Evolutionary conservation across 2,329 filamentous ascomycete genomes (phyloP).

Genomic region (Plectosphaerella cucumerina): DNA sequence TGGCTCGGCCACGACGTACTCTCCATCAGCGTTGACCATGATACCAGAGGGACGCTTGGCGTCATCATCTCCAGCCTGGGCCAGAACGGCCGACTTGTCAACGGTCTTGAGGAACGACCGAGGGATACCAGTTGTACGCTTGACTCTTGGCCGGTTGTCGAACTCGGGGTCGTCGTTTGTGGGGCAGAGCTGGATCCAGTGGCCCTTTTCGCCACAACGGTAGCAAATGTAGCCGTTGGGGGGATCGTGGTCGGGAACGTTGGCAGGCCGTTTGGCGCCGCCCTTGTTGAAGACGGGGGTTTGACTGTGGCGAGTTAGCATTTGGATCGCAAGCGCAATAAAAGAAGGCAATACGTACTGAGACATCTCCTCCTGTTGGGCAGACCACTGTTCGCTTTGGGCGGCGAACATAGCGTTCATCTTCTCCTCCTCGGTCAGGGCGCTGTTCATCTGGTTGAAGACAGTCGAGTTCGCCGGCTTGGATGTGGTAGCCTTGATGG

Average conservation of each 20-base stretch:
- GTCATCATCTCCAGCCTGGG: conserved; percentile 73
- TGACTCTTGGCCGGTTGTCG: conserved; percentile 88
- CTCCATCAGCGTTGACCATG: conserved; percentile 96
- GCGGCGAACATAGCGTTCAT: conserved; percentile 89
- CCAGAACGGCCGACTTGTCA: conserved; percentile 77
- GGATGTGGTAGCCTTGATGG: conserved; percentile 51
- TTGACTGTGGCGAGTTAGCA: conserved; percentile 45
- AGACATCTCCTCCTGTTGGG: conserved; percentile 89
- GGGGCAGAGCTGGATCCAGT: conserved; percentile 97
- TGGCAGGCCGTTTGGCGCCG: conserved; percentile 61
- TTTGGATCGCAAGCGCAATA: neutral
- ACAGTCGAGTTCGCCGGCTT: conserved; percentile 54
- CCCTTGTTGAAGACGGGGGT: conserved; percentile 55
- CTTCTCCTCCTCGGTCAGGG: conserved; percentile 90
- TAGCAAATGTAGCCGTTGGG: conserved; percentile 95
- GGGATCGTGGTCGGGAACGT: conserved; percentile 87
- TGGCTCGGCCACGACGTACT: conserved; percentile 93
- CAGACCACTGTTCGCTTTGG: conserved; percentile 86
- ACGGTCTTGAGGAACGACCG: conserved; percentile 93
- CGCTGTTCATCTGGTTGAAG: conserved; percentile 64
- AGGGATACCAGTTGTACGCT: conserved; percentile 94
- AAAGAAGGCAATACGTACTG: conserved; percentile 50
- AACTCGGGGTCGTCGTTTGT: conserved; percentile 98
- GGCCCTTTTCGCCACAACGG: conserved; percentile 94
- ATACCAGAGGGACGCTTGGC: conserved; percentile 79